phyloP scores from a whole-genome alignment of 768 basidiomycete species.

The Xanthoconium purpureum region DNA sequence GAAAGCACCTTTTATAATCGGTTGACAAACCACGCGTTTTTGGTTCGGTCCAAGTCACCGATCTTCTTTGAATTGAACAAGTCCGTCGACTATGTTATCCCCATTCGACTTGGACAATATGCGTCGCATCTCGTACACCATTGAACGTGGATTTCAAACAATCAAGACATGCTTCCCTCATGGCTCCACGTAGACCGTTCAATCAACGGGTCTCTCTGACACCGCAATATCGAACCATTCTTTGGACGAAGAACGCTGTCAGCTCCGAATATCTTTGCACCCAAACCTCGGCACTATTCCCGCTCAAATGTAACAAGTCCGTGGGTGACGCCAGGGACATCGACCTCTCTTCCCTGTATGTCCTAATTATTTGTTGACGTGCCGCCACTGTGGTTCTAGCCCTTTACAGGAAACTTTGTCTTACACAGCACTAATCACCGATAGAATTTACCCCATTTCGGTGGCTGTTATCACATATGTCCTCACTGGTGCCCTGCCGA shows the following conservation, averaged over 20 bases:
- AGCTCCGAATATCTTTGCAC: neutral
- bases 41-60: too few relatives aligned
- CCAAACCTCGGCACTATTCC: slow-evolving; percentile 1
- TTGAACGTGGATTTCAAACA: too few relatives aligned
- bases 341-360: neutral
- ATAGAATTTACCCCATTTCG: neutral
- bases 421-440: neutral
- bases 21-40: too few relatives aligned
- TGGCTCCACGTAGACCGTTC: too few relatives aligned
- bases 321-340: neutral
- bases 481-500: neutral
- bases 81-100: neutral
- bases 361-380: neutral
- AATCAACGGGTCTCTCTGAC: too few relatives aligned
- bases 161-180: too few relatives aligned
- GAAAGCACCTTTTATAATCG: too few relatives aligned
- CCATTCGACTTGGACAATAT: too few relatives aligned
- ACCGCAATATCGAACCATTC: neutral
- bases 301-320: neutral
- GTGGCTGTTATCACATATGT: slow-evolving; percentile 3
- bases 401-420: neutral
- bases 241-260: neutral
- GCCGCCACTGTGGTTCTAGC: neutral
- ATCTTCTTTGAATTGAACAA: neutral
- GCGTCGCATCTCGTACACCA: too few relatives aligned